A percentile compares a stretch with the other conserved stretches of the same genome.
These are phyloP conservation scores for Solanum virginianum DNA, from an alignment of 257 asterid species.

Conservation along the genomic window DNA sequence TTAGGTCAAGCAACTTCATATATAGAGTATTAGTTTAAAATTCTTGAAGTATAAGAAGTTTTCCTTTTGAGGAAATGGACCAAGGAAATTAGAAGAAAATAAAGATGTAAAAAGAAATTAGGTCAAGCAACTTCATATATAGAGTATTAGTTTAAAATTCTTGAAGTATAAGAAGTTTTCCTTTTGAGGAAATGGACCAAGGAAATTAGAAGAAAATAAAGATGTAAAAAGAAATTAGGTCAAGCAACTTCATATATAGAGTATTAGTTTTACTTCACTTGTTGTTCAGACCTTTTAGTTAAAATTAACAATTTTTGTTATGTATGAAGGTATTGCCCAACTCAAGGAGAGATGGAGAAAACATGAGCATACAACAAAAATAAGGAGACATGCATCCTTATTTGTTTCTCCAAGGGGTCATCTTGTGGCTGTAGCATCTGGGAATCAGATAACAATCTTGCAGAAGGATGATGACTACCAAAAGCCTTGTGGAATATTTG, in stretches of 20 bases:
- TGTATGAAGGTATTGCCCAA: conserved; percentile 45
- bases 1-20: background rate
- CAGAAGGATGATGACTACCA: conserved; percentile 69
- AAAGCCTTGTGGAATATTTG: conserved; percentile 70
- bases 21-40: too few species aligned
- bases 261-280: background rate
- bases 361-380: conserved; percentile 34
- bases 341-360: conserved; percentile 76
- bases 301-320: background rate
- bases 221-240: background rate
- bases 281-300: background rate
- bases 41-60: background rate
- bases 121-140: background rate
- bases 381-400: conserved; percentile 47
- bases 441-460: conserved; percentile 67
- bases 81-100: background rate
- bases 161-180: background rate
- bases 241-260: background rate
- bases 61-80: background rate
- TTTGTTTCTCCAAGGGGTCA: conserved; percentile 70
- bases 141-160: too few species aligned
- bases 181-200: background rate
- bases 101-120: background rate
- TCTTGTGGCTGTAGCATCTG: conserved; percentile 74
- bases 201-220: background rate